Evolutionary conservation across 495 filamentous ascomycete species (phyloP).

Genomic region (Xylaria curta): DNA sequence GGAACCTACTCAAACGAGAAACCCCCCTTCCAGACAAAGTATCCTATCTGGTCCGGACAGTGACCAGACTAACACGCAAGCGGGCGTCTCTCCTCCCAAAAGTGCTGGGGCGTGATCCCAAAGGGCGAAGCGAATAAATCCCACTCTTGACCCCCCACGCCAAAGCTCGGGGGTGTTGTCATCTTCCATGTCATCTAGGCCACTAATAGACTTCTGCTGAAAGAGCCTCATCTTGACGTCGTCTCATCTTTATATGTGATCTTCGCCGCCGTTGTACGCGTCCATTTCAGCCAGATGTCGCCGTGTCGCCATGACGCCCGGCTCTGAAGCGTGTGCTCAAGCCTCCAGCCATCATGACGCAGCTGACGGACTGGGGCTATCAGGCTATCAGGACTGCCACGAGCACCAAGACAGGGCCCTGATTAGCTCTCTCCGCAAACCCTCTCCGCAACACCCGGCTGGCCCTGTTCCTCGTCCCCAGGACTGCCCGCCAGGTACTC

Average conservation of each 20-base stretch:
- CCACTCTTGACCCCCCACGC: constrained; percentile 44
- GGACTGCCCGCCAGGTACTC: neutral
- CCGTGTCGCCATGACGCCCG: constrained; percentile 10
- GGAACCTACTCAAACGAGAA: neutral
- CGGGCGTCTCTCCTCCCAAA: constrained; percentile 5
- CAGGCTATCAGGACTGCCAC: constrained; percentile 24
- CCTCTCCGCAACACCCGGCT: constrained; percentile 12
- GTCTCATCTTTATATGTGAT: constrained; percentile 32
- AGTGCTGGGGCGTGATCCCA: constrained; percentile 8
- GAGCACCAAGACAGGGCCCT: constrained; percentile 19
- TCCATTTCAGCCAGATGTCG: constrained; percentile 21
- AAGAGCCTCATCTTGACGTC: constrained; percentile 47
- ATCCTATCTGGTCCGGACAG: neutral
- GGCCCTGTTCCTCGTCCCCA: constrained; percentile 12
- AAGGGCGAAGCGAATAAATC: constrained; percentile 32
- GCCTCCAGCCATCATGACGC: constrained; percentile 17
- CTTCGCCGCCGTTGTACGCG: constrained; percentile 26
- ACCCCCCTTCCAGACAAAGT: neutral
- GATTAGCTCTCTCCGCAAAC: constrained; percentile 18
- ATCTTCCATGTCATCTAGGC: constrained; percentile 42
- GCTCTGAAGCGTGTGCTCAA: constrained; percentile 16
- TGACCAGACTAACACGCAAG: neutral
- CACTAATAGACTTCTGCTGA: constrained; percentile 42
- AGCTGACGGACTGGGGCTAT: constrained; percentile 22
- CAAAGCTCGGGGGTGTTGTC: constrained; percentile 38